A percentile compares a stretch with the other conserved stretches of the same genome.
phyloP scores from a whole-genome alignment of 805 yeast genomes.

The Candida dendrica region DNA sequence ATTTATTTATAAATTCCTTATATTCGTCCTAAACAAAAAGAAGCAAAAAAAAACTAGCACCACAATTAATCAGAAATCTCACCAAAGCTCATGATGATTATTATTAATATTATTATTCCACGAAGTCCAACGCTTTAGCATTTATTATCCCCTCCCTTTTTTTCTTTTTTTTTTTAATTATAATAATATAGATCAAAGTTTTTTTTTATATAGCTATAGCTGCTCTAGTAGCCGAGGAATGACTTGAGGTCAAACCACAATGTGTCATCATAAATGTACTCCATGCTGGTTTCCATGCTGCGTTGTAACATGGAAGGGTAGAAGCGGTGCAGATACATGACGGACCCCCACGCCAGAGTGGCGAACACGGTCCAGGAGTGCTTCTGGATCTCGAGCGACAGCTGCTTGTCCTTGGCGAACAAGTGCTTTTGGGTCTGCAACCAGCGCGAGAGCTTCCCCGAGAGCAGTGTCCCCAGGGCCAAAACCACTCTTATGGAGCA shows the following conservation, averaged over 20 bases:
- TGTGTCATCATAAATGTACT: slow-evolving; percentile 59
- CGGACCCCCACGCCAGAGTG: slow-evolving; percentile 62
- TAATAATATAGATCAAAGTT: too few relatives aligned
- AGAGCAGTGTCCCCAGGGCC: slow-evolving; percentile 39
- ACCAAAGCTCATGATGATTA: too few relatives aligned
- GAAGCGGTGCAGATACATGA: slow-evolving; percentile 61
- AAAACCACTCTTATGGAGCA: slow-evolving; percentile 62
- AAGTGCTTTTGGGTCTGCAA: slow-evolving; percentile 1
- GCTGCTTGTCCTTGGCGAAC: slow-evolving; percentile 4
- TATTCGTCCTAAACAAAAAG: not conserved
- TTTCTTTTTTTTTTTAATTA: too few relatives aligned
- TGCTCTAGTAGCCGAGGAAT: slow-evolving; percentile 28
- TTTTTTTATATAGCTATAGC: not conserved
- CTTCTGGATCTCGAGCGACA: slow-evolving; percentile 18
- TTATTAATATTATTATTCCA: too few relatives aligned
- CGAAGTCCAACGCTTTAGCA: not conserved
- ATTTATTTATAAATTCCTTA: not conserved
- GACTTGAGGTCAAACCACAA: slow-evolving; percentile 41
- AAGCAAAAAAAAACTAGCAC: too few relatives aligned
- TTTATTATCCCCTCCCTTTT: too few relatives aligned
- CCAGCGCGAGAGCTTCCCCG: slow-evolving; percentile 6
- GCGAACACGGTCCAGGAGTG: slow-evolving; percentile 54
- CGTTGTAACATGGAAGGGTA: slow-evolving; percentile 59
- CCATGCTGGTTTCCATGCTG: slow-evolving; percentile 61
- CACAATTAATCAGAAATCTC: too few relatives aligned